These are phyloP conservation scores for Mortierella sp. DNA, from an alignment of 371 early-diverging fungal species.

Conservation along the genomic window DNA sequence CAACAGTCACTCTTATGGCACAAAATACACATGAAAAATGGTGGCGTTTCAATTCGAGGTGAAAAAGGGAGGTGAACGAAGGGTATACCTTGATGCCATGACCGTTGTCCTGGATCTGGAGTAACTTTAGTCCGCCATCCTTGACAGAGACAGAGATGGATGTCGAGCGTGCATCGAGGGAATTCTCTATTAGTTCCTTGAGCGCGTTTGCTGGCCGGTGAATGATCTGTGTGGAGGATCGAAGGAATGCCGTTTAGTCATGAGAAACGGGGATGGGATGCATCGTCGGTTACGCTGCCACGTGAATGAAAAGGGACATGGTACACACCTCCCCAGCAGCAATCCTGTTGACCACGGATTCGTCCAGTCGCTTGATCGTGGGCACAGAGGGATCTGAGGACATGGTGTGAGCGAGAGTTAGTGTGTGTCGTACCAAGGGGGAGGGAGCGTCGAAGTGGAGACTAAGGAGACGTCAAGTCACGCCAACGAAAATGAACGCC, in stretches of 20 bases:
- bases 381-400: constrained; percentile 22
- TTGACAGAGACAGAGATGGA: constrained; percentile 83
- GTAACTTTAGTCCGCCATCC: constrained; percentile 90
- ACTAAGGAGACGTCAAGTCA: neutral
- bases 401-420: constrained; percentile 7
- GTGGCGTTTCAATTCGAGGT: constrained; percentile 17
- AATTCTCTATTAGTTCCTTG: constrained; percentile 98
- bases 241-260: neutral
- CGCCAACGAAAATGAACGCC: too few relatives aligned
- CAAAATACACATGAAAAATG: constrained; percentile 18
- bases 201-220: constrained; percentile 94
- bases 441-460: neutral
- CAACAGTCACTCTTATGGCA: neutral
- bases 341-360: constrained; percentile 90
- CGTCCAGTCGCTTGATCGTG: constrained; percentile 77
- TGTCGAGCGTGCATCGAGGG: constrained; percentile 95
- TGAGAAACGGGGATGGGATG: neutral
- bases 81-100: constrained; percentile 78
- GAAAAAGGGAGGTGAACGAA: neutral
- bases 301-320: constrained; percentile 2
- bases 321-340: constrained; percentile 92
- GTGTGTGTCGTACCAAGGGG: neutral
- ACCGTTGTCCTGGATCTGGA: constrained; percentile 98
- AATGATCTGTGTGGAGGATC: constrained; percentile 74
- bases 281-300: neutral